A percentile compares a stretch with the other conserved stretches of the same genome.
These are phyloP conservation scores for Carallia brachiata DNA, from an alignment of 345 rosid genomes.

Conservation along the genomic window DNA sequence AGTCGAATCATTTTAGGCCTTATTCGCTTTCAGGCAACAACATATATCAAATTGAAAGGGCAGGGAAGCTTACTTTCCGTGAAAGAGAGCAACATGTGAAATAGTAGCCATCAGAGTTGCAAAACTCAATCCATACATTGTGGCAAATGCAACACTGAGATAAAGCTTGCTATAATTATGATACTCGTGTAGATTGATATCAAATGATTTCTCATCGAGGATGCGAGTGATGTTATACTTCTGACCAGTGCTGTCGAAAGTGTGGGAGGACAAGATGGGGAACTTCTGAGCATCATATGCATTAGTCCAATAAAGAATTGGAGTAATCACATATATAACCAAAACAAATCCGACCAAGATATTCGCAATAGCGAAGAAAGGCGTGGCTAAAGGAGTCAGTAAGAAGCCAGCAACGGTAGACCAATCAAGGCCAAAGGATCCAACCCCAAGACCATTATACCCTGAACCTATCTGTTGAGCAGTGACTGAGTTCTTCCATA, in stretches of 20 bases:
- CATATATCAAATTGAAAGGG: no score
- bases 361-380: constrained; percentile 63
- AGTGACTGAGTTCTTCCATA: constrained; percentile 60
- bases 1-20: no score
- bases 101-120: constrained; percentile 53
- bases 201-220: constrained; percentile 42
- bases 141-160: constrained; percentile 59
- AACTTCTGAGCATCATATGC: constrained; percentile 49
- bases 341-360: constrained; percentile 51
- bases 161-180: constrained; percentile 71
- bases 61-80: constrained; percentile 54
- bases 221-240: constrained; percentile 56
- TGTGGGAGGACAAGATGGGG: constrained; percentile 51
- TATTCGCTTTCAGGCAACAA: no score
- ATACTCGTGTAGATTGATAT: constrained; percentile 40
- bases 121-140: constrained; percentile 61
- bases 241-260: constrained; percentile 48
- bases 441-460: constrained; percentile 55
- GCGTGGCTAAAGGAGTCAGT: constrained; percentile 72
- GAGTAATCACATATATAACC: constrained; percentile 50
- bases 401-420: constrained; percentile 62
- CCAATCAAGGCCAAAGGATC: constrained; percentile 82
- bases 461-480: constrained; percentile 76
- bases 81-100: constrained; percentile 67
- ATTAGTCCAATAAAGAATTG: constrained; percentile 58